These are phyloP conservation scores for Silene noctiflora DNA, from an alignment of 179 eudicot genomes.

Conservation along the genomic window DNA sequence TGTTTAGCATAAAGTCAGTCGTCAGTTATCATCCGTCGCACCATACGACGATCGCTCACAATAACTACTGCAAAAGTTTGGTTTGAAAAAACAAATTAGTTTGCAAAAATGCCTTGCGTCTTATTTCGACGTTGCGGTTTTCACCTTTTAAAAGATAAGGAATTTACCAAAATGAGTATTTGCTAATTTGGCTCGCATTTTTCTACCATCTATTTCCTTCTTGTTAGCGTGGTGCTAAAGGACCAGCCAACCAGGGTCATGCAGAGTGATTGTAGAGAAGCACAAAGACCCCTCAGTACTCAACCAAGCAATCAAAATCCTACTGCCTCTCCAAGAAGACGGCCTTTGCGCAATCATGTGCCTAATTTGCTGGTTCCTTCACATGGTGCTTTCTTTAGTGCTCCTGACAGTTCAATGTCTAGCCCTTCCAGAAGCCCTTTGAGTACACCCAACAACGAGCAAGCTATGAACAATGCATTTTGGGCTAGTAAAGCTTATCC, in stretches of 20 bases:
- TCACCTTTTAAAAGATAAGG: background rate
- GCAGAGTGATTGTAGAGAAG: conserved; percentile 39
- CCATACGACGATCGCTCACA: no score
- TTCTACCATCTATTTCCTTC: conserved; percentile 9
- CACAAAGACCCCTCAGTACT: conserved; percentile 40
- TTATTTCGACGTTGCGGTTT: background rate
- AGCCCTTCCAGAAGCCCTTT: conserved; percentile 94
- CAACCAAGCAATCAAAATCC: conserved; percentile 39
- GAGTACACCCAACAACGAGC: conserved; percentile 67
- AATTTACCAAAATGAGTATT: background rate
- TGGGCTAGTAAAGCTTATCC: conserved; percentile 68
- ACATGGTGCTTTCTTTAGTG: conserved; percentile 68
- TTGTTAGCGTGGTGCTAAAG: conserved; percentile 46
- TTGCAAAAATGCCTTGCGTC: background rate
- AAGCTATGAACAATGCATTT: conserved; percentile 51
- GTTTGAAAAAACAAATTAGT: no score
- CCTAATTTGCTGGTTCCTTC: conserved; percentile 63
- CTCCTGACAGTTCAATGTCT: conserved; percentile 89
- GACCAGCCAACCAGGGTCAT: conserved; percentile 39
- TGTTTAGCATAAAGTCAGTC: no score
- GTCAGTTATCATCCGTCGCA: no score
- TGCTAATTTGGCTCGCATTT: background rate
- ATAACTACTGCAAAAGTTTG: background rate
- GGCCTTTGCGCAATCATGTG: conserved; percentile 60
- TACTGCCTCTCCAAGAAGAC: conserved; percentile 49